Evolutionary conservation across 495 filamentous ascomycete genomes (phyloP).

Genomic region (Penicillium odoratum): DNA sequence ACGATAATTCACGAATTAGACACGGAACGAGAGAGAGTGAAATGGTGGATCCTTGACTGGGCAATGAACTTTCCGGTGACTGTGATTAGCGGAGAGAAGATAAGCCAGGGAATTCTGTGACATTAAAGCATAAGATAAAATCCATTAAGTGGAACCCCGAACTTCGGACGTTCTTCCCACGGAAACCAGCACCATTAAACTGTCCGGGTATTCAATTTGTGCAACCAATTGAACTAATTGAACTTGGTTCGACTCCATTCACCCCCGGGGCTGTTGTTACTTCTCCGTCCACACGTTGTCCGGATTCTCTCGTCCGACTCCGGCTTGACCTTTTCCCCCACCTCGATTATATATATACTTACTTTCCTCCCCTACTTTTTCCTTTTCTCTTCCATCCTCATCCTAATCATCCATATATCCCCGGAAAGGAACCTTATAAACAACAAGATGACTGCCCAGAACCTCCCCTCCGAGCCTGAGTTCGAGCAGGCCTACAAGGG

Average conservation of each 20-base stretch:
- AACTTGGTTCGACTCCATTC: not conserved
- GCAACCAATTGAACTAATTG: not conserved
- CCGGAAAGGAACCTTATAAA: constrained; percentile 2
- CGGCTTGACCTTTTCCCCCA: constrained; percentile 23
- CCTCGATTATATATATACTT: constrained; percentile 16
- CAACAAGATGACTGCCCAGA: constrained; percentile 56
- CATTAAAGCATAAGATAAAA: constrained; percentile 44
- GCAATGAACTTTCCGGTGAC: not conserved
- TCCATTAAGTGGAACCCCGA: constrained; percentile 27
- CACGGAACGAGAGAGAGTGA: constrained; percentile 11
- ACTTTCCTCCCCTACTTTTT: constrained; percentile 6
- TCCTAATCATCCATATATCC: constrained; percentile 9
- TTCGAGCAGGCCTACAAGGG: constrained; percentile 99
- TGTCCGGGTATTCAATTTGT: constrained; percentile 2
- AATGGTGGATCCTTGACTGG: constrained; percentile 4
- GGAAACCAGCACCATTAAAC: constrained; percentile 10
- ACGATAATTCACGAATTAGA: constrained; percentile 19
- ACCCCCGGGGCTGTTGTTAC: constrained; percentile 9
- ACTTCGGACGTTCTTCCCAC: constrained; percentile 37
- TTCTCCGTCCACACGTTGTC: constrained; percentile 15
- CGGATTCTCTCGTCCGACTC: constrained; percentile 37
- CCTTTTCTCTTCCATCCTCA: constrained; percentile 14
- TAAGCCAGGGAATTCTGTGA: constrained; percentile 40
- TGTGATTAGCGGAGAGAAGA: constrained; percentile 22
- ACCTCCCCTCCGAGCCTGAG: constrained; percentile 87